Percentiles rank a stretch among this genome's conserved stretches.
Evolutionary conservation across 768 basidiomycete genomes (phyloP).

Genomic region (Termitomyces sp.): DNA sequence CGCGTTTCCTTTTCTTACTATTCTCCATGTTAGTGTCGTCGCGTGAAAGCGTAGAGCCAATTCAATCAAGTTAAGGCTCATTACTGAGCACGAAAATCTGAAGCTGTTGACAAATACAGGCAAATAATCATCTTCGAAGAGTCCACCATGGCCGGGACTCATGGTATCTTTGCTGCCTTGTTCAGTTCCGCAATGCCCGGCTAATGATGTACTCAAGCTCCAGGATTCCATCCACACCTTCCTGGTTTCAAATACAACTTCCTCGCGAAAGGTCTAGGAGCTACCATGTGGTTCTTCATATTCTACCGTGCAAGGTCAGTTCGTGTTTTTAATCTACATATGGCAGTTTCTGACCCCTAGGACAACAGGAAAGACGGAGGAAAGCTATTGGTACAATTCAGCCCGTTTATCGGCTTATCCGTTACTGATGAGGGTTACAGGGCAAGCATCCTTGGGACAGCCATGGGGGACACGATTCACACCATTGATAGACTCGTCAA

Average conservation of each 20-base stretch:
- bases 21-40: slow-evolving; percentile 28
- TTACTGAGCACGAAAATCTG: slow-evolving; percentile 10
- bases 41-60: slow-evolving; percentile 4
- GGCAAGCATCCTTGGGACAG: slow-evolving; percentile 48
- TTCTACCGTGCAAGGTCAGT: slow-evolving; percentile 89
- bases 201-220: slow-evolving; percentile 30
- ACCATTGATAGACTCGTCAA: slow-evolving; percentile 31
- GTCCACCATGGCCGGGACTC: slow-evolving; percentile 39
- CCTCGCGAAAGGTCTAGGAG: slow-evolving; percentile 82
- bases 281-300: slow-evolving; percentile 98
- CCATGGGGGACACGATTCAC: slow-evolving; percentile 25
- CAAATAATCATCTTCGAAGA: slow-evolving; percentile 25
- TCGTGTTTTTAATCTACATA: not conserved
- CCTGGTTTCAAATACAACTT: slow-evolving; percentile 74
- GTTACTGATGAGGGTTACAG: slow-evolving; percentile 24
- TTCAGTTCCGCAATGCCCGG: slow-evolving; percentile 1
- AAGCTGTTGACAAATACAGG: slow-evolving; percentile 24
- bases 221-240: slow-evolving; percentile 88
- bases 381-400: slow-evolving; percentile 59
- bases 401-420: not conserved
- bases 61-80: not conserved
- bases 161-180: slow-evolving; percentile 22
- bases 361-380: slow-evolving; percentile 65
- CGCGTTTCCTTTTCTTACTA: slow-evolving; percentile 41
- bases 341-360: not conserved